These are phyloP conservation scores for Phytophthora ohioensis DNA, from an alignment of 352 stramenopile species.

Conservation along the genomic window DNA sequence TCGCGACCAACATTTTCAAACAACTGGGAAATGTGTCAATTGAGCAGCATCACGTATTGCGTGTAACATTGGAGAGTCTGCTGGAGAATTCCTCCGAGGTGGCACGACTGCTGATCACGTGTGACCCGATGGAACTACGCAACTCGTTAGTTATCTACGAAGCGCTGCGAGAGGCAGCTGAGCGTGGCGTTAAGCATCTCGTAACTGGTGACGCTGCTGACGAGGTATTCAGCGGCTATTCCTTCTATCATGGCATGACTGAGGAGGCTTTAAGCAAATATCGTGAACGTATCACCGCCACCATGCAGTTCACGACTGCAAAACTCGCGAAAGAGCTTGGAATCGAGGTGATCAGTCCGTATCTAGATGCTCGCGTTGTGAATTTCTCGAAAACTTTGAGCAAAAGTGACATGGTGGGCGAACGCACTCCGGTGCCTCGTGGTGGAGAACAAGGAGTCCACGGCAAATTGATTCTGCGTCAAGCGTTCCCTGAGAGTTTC, in stretches of 20 bases:
- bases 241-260: slow-evolving; percentile 81
- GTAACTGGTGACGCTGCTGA: slow-evolving; percentile 89
- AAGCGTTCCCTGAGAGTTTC: slow-evolving; percentile 85
- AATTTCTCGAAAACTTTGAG: slow-evolving; percentile 67
- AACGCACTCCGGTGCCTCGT: slow-evolving; percentile 64
- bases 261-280: slow-evolving; percentile 70
- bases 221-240: slow-evolving; percentile 91
- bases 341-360: slow-evolving; percentile 82
- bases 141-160: slow-evolving; percentile 90
- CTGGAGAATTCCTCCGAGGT: slow-evolving; percentile 49
- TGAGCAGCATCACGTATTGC: slow-evolving; percentile 70
- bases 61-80: slow-evolving; percentile 63
- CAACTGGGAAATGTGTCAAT: slow-evolving; percentile 53
- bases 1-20: slow-evolving; percentile 54
- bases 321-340: slow-evolving; percentile 68
- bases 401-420: slow-evolving; percentile 74
- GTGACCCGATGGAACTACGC: slow-evolving; percentile 88
- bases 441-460: slow-evolving; percentile 53
- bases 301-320: slow-evolving; percentile 87
- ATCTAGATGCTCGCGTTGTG: slow-evolving; percentile 72
- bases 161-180: slow-evolving; percentile 60
- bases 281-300: slow-evolving; percentile 72
- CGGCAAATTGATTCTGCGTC: slow-evolving; percentile 87
- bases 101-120: slow-evolving; percentile 68
- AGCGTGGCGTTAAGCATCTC: slow-evolving; percentile 64